Base-by-base conservation (phyloP, 2,329 filamentous ascomycete genomes). In the Chaetomiaceae sp. region DNA sequence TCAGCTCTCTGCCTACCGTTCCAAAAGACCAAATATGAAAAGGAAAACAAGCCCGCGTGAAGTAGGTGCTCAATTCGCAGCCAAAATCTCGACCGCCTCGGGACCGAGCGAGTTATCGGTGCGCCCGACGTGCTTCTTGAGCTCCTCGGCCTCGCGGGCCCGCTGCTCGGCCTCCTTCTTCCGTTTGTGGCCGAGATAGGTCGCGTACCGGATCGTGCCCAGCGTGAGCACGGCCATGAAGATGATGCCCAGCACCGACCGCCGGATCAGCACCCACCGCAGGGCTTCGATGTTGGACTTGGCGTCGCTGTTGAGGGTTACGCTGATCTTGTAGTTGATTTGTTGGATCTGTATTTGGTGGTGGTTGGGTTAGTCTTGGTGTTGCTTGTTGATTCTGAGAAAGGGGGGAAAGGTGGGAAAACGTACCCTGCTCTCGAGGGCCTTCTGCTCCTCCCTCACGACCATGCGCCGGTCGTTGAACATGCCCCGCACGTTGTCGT, bases 401-500 rank as follows among this genome's bases (percentile, higher is more conserved):
- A 19, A 39, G n/a, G 27, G 12, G 21, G 25, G n/a, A 38, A 35
- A 30, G 50, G n/a, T 33, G 17, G 38, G 42, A 19, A 12, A 10
- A 73, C 78, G 49, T 71, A 89, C 85, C 61, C 85, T 85, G 44
- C 86, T 87, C 65, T 97, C 92, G 63, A 88, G 86, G 6, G 78
- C 77, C 64, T 90, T 85, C 69, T 96, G 90, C 67, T 96, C 88
- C 68, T 92, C 87, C 48, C 90, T 76, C 2, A 95, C 90, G 2
- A 83, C 81, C 87, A 97, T 95, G 66, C 92, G 93, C 38, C 95
- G 82, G 66, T 99, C 92, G 64, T 97, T 92, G 66, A 97, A 96
- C 78, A 96, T 86, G 51, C 89, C 92, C 66, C 91, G 89, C n/a
- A 97, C 78, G 49, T 91, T 89, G 65, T 99, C 92, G 61, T 89